These are phyloP conservation scores for Trametes punicea DNA, from an alignment of 768 basidiomycete species.

Conservation along the genomic window DNA sequence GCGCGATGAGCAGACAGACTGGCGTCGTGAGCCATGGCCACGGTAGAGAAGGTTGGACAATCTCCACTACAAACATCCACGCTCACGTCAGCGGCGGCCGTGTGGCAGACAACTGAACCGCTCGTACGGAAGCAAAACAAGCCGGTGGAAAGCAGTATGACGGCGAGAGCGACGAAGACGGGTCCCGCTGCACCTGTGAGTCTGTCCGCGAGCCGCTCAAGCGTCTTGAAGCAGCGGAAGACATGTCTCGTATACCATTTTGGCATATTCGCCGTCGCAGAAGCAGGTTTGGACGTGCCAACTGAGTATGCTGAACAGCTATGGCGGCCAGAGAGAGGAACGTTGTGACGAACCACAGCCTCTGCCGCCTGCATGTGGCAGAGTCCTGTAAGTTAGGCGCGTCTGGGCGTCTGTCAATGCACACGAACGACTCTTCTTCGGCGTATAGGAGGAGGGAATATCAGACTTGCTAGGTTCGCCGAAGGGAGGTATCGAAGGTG, in stretches of 20 bases:
- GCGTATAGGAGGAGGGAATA: too few relatives aligned
- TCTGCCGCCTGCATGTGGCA: too few relatives aligned
- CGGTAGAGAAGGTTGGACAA: slow-evolving; percentile 65
- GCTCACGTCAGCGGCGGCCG: background rate
- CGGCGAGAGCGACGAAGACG: slow-evolving; percentile 81
- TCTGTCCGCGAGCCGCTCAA: slow-evolving; percentile 74
- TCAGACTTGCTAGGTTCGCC: too few relatives aligned
- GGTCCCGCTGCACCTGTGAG: slow-evolving; percentile 91
- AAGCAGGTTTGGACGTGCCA: background rate
- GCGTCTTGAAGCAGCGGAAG: slow-evolving; percentile 58
- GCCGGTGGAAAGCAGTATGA: slow-evolving; percentile 65
- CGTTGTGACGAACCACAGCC: too few relatives aligned
- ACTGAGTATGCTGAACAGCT: too few relatives aligned
- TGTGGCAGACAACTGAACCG: background rate
- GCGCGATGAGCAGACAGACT: slow-evolving; percentile 66
- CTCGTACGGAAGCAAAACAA: slow-evolving; percentile 78
- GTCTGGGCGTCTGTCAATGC: background rate
- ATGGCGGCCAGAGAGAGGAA: too few relatives aligned
- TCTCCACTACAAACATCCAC: slow-evolving; percentile 53
- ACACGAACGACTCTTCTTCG: too few relatives aligned
- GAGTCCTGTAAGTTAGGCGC: too few relatives aligned
- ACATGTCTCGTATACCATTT: slow-evolving; percentile 32
- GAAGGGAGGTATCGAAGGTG: background rate
- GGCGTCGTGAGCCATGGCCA: slow-evolving; percentile 60
- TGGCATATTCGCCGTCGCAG: background rate